Conservation (phyloP, 768 basidiomycete genomes). For the Grammothele lineata region DNA sequence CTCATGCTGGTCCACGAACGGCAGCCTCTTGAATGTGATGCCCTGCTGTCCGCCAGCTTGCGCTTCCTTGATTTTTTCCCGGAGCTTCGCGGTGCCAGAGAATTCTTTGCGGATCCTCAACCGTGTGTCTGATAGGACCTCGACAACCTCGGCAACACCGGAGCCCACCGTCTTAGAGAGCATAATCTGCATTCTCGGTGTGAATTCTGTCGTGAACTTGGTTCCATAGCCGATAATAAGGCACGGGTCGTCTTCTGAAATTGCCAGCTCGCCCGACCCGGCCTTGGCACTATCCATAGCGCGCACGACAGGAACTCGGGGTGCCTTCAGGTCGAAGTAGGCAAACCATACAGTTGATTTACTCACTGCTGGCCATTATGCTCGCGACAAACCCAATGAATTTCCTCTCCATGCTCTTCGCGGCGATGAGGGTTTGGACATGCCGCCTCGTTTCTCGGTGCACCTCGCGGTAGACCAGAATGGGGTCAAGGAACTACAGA, state of each 20-base stretch:
- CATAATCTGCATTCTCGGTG: constrained; percentile 80
- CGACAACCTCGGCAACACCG: constrained; percentile 75
- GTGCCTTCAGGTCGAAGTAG: no score
- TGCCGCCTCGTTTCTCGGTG: constrained; percentile 77
- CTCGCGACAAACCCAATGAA: constrained; percentile 80
- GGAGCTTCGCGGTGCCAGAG: constrained; percentile 58
- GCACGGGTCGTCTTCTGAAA: constrained; percentile 75
- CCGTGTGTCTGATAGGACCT: constrained; percentile 86
- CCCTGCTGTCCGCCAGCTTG: constrained; percentile 54
- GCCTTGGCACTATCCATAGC: constrained; percentile 82
- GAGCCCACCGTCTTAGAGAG: constrained; percentile 79
- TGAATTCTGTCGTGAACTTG: constrained; percentile 61
- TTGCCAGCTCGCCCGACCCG: constrained; percentile 66
- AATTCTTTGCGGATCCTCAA: constrained; percentile 85
- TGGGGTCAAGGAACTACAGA: constrained; percentile 85
- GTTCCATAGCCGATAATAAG: constrained; percentile 83
- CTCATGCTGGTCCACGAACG: constrained; percentile 88
- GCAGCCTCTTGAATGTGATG: constrained; percentile 75
- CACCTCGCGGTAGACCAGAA: constrained; percentile 73
- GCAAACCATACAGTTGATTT: no score
- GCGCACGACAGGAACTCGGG: constrained; percentile 83
- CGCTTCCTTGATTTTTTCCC: constrained; percentile 63
- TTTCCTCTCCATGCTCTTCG: constrained; percentile 78
- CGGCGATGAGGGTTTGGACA: constrained; percentile 86
- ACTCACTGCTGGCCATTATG: constrained; percentile 83